A percentile compares a stretch with the other conserved stretches of the same genome.
Conservation (phyloP, 1,284 basidiomycete genomes). For the Ustilago nuda region DNA sequence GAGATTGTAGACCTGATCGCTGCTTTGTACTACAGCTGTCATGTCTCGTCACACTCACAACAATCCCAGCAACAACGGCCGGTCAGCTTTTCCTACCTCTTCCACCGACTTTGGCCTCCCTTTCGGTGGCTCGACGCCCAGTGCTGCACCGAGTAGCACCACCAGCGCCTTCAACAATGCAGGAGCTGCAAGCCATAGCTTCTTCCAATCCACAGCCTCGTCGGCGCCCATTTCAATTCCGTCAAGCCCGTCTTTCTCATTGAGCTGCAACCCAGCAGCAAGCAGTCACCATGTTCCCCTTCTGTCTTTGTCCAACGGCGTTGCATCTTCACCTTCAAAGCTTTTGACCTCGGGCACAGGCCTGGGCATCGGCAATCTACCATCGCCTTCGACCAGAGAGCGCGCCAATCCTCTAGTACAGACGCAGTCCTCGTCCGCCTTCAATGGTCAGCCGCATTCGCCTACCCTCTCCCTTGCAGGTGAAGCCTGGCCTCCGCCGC, state of each 20-base stretch:
- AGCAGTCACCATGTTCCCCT: constrained; percentile 16
- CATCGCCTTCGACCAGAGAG: constrained; percentile 36
- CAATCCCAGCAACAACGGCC: constrained; percentile 4
- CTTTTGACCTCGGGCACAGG: constrained; percentile 16
- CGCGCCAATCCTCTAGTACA: constrained; percentile 21
- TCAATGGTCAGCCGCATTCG: constrained; percentile 27
- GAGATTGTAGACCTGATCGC: background rate
- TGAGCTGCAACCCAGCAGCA: constrained; percentile 11
- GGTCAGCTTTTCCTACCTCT: constrained; percentile 37
- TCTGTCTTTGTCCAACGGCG: constrained; percentile 12
- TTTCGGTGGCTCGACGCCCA: constrained; percentile 12
- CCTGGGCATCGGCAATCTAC: constrained; percentile 32
- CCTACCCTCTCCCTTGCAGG: constrained; percentile 30
- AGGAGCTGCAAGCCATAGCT: constrained; percentile 8
- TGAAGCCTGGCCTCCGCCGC: constrained; percentile 37
- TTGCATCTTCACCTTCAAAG: constrained; percentile 20
- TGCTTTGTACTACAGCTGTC: background rate
- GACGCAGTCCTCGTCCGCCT: background rate
- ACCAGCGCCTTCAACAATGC: constrained; percentile 8
- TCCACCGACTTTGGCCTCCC: constrained; percentile 51
- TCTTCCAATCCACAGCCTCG: constrained; percentile 21
- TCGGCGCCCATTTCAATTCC: constrained; percentile 39
- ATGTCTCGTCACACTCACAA: constrained; percentile 16
- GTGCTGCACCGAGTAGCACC: background rate
- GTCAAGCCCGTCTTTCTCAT: constrained; percentile 25